A percentile compares a stretch with the other conserved stretches of the same genome.
These are phyloP conservation scores for Cladosporium halotolerans DNA, from an alignment of 2,329 filamentous ascomycete species.

Conservation along the genomic window DNA sequence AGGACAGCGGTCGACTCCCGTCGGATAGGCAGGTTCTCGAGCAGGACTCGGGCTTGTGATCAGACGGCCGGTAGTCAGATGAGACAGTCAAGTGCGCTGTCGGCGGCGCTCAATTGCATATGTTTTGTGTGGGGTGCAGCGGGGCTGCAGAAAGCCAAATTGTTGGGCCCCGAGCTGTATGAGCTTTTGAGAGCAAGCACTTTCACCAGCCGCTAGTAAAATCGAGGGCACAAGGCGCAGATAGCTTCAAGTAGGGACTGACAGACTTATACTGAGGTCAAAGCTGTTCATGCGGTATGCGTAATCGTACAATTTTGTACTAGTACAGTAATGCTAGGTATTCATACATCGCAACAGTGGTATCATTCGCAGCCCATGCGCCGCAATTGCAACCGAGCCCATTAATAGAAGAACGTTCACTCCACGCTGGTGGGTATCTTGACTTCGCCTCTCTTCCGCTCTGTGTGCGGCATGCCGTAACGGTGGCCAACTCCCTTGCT, in stretches of 20 bases:
- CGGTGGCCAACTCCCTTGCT: conserved; percentile 50
- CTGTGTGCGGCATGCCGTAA: conserved; percentile 57
- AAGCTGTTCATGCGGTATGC: background rate
- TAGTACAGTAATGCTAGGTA: conserved; percentile 6
- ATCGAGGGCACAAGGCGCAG: too few species aligned
- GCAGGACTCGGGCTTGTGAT: background rate
- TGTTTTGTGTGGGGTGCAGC: background rate
- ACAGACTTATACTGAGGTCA: too few species aligned
- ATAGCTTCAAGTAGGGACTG: too few species aligned
- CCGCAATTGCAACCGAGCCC: conserved; percentile 2
- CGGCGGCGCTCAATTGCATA: background rate
- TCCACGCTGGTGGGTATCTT: conserved; percentile 59
- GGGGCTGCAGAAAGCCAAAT: background rate
- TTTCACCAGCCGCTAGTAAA: too few species aligned
- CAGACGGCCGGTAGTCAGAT: background rate
- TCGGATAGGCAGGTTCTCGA: background rate
- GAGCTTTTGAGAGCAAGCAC: background rate
- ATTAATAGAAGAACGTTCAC: conserved; percentile 16
- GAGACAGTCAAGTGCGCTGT: background rate
- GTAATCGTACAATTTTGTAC: background rate
- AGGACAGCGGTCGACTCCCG: background rate
- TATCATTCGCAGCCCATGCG: conserved; percentile 2
- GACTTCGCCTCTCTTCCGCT: conserved; percentile 56
- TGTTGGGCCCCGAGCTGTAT: background rate
- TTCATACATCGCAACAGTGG: conserved; percentile 11